Percentiles rank a stretch among this genome's conserved stretches.
Evolutionary conservation across 1,284 basidiomycete species (phyloP).

Genomic region (Cryptococcus sp.): DNA sequence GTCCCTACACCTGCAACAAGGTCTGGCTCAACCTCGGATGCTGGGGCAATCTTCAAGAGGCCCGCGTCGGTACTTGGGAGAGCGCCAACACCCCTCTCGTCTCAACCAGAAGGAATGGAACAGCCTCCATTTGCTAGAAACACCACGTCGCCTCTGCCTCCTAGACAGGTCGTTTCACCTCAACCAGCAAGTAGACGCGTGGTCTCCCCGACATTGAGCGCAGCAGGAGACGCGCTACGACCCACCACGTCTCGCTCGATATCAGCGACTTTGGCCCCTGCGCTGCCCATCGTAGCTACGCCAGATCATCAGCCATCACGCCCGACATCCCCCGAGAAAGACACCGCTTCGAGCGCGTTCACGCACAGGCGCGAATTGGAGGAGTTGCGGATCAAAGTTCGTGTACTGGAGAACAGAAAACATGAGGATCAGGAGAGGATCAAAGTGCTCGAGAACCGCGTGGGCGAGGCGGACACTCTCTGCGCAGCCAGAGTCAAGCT

Average conservation of each 20-base stretch:
- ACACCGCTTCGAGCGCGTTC: constrained; percentile 22
- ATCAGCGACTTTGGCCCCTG: constrained; percentile 17
- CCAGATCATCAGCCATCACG: constrained; percentile 2
- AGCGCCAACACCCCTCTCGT: constrained; percentile 11
- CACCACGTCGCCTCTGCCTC: constrained; percentile 7
- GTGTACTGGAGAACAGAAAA: constrained; percentile 81
- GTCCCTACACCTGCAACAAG: constrained; percentile 4
- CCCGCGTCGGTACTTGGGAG: constrained; percentile 28
- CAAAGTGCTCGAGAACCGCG: constrained; percentile 78
- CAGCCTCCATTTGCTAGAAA: background rate
- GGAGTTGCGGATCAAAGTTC: constrained; percentile 78
- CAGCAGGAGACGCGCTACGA: constrained; percentile 2
- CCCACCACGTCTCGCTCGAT: constrained; percentile 13
- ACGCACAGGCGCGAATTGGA: constrained; percentile 59
- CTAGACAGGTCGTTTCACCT: constrained; percentile 6
- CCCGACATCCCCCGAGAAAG: constrained; percentile 22
- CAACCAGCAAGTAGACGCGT: constrained; percentile 6
- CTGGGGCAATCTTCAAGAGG: constrained; percentile 16
- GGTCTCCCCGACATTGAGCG: constrained; percentile 12
- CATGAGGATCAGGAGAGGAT: constrained; percentile 82
- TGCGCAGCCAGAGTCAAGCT: constrained; percentile 83
- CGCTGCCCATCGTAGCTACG: constrained; percentile 3
- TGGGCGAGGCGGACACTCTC: constrained; percentile 80
- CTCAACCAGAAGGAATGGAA: constrained; percentile 9
- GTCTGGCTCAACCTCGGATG: constrained; percentile 8